Conservation (phyloP, 176 grass and related monocot species). For the Triticum turgidum region DNA sequence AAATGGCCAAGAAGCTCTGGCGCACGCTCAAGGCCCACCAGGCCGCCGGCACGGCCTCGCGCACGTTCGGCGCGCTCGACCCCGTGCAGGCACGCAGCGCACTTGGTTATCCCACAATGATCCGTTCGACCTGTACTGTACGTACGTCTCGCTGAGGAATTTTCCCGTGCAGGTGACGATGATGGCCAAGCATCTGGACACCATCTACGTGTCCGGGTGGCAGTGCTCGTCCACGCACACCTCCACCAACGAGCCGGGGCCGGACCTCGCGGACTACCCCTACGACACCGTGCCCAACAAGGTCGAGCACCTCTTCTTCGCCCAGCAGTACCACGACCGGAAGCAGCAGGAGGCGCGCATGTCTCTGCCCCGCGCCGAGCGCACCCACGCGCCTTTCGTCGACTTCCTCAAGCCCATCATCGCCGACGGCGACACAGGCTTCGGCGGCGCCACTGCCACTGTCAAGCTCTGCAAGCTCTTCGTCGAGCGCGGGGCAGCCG, state of each 20-base stretch:
- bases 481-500: constrained; percentile 86
- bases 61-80: constrained; percentile 90
- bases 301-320: constrained; percentile 88
- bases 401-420: constrained; percentile 85
- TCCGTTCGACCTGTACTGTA: too few relatives aligned
- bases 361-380: constrained; percentile 54
- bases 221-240: constrained; percentile 99
- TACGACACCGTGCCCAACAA: constrained; percentile 98
- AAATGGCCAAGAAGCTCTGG: constrained; percentile 87
- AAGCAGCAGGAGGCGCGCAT: constrained; percentile 86
- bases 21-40: constrained; percentile 76
- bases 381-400: constrained; percentile 34
- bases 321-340: constrained; percentile 78
- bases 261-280: constrained; percentile 93
- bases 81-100: constrained; percentile 51
- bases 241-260: constrained; percentile 75
- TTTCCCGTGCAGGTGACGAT: constrained; percentile 61
- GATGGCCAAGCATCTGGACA: constrained; percentile 95
- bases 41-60: constrained; percentile 68
- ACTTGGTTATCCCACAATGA: too few relatives aligned
- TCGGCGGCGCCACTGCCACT: constrained; percentile 80
- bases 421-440: constrained; percentile 85
- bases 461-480: constrained; percentile 97
- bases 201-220: constrained; percentile 94
- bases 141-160: not conserved